Percentiles rank a stretch among this genome's conserved stretches.
phyloP scores from a whole-genome alignment of 805 yeast genomes.

The Teunomyces cretensis region DNA sequence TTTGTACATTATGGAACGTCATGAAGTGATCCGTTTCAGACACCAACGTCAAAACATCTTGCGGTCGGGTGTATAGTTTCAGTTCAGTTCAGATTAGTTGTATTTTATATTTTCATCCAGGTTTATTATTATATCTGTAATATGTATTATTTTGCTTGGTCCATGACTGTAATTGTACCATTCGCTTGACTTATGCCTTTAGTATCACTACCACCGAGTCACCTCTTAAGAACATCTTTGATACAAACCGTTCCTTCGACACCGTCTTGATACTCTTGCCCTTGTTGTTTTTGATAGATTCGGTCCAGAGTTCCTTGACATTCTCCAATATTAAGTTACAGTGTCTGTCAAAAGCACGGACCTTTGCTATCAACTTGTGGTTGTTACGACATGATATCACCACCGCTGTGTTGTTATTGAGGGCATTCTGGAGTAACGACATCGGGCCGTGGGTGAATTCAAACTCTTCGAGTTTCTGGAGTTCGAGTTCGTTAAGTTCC shows the following conservation, averaged over 20 bases:
- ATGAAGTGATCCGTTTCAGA: constrained; percentile 83
- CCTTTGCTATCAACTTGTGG: constrained; percentile 85
- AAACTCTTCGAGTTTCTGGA: constrained; percentile 80
- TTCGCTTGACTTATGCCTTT: constrained; percentile 30
- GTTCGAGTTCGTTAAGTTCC: constrained; percentile 77
- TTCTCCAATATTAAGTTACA: constrained; percentile 90
- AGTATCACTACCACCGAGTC: constrained; percentile 89
- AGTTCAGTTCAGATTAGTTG: background rate
- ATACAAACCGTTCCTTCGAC: constrained; percentile 69
- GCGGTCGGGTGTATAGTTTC: constrained; percentile 60
- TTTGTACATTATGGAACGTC: constrained; percentile 74
- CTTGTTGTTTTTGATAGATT: constrained; percentile 55
- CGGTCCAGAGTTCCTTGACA: constrained; percentile 86
- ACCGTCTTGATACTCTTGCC: constrained; percentile 72
- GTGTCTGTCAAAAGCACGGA: constrained; percentile 94
- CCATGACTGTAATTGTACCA: too few species aligned
- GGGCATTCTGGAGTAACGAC: constrained; percentile 81
- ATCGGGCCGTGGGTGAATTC: constrained; percentile 91
- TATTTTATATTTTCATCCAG: constrained; percentile 1
- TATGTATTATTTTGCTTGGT: too few species aligned
- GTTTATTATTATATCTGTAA: too few species aligned
- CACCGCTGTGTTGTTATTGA: constrained; percentile 70
- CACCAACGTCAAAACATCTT: constrained; percentile 82
- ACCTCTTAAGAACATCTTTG: constrained; percentile 90
- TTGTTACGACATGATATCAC: constrained; percentile 89